phyloP scores from a whole-genome alignment of 2,329 filamentous ascomycete genomes.

The Colletotrichum lupini region DNA sequence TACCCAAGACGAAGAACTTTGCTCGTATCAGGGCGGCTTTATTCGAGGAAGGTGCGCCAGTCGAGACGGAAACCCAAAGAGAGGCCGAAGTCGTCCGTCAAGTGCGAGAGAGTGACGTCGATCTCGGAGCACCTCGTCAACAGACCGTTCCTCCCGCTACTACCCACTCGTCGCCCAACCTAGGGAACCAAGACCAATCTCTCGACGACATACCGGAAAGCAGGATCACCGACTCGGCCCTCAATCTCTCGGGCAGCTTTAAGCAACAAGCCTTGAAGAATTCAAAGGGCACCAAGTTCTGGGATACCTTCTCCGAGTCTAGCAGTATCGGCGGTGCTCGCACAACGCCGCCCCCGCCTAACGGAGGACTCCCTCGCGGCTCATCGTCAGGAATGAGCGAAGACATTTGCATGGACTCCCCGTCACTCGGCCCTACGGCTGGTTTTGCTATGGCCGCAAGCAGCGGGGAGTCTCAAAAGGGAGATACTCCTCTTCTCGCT shows the following conservation, averaged over 20 bases:
- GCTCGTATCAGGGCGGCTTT: constrained; percentile 91
- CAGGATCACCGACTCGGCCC: constrained; percentile 67
- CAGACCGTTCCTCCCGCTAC: constrained; percentile 64
- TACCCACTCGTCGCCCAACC: constrained; percentile 75
- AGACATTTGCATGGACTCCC: constrained; percentile 79
- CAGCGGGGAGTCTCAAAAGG: constrained; percentile 38
- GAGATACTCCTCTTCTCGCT: constrained; percentile 51
- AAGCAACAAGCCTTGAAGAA: constrained; percentile 79
- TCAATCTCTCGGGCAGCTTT: constrained; percentile 72
- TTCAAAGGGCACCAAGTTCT: constrained; percentile 77
- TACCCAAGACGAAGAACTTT: constrained; percentile 97
- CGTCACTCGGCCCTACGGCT: constrained; percentile 54
- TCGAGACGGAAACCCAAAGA: constrained; percentile 88
- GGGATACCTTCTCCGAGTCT: constrained; percentile 82
- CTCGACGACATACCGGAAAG: constrained; percentile 79
- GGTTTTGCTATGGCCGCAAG: constrained; percentile 43
- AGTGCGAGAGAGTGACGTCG: constrained; percentile 88
- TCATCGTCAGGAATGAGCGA: constrained; percentile 73
- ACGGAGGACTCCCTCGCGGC: constrained; percentile 68
- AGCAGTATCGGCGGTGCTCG: constrained; percentile 62
- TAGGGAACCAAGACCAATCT: constrained; percentile 68
- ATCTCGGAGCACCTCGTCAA: constrained; percentile 59
- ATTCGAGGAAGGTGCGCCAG: constrained; percentile 85
- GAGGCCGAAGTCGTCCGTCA: constrained; percentile 97
- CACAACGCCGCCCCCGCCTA: constrained; percentile 71